Evolutionary conservation across 1,284 basidiomycete species (phyloP), one percentile per base, ranked within the genome.

Genomic region (Leccinum colubrinum): DNA sequence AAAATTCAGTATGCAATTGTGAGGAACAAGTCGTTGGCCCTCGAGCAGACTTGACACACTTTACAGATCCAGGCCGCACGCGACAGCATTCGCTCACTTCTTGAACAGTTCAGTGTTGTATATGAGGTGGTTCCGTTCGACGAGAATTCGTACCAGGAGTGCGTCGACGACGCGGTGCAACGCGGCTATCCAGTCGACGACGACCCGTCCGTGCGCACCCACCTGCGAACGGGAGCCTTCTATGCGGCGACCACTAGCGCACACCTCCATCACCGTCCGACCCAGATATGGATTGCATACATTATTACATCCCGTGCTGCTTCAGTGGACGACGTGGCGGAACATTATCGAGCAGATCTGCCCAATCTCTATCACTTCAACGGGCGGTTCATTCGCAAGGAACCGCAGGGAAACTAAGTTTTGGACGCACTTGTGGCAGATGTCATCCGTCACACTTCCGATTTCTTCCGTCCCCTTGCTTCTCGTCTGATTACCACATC

Each of bases 311-410:
- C 74, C 0, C 71, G 66, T 46, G 58, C 63, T 4, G 67, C 70
- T 51, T 74, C 62, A 30, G 54, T 76, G 30, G 78, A 79, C 56
- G 78, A 78, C 52, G 59, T 58, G 4, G 46, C 67, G 9, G 27
- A 52, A 1, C 48, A 20, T 5, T 66, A 62, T 51, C 54, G 58
- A 2, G 51, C 55, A n/a, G 67, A 75, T 39, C 52, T 71, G 43
- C 62, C 63, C 2, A 33, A 60, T 17, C 54, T 74, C 20, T 66
- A 66, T 52, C 37, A 25, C 6, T 78, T 78, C 65, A 70, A 73
- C 17, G 63, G 67, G 46, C 63, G 73, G 1, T 73, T 76, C 27
- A 51, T 72, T 2, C 35, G 39, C 6, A 57, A 52, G 8, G 56
- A 64, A 22, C 39, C 57, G 2, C 77, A 77, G n/a, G 65, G 60